Evolutionary conservation across 139 green algal species (phyloP), one percentile per base, ranked within the genome.

Genomic region (Choricystis sp.): DNA sequence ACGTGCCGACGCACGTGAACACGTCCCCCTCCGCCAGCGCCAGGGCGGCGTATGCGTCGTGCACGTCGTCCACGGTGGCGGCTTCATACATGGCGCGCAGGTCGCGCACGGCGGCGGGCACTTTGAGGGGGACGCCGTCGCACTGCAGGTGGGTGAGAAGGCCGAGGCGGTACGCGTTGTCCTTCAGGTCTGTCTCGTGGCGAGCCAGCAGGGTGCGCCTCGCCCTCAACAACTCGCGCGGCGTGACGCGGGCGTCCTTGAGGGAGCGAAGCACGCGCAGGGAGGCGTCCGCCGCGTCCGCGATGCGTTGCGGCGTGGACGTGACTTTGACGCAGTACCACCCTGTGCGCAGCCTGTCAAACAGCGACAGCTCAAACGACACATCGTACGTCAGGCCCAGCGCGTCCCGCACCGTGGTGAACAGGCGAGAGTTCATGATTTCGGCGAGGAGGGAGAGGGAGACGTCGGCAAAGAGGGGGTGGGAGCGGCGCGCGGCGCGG

Each of bases 321-420:
- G 93, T 99, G 23, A 98, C 89, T 30, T 86, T 83, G 31, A 96
- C 80, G 25, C 79, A 74, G 77, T 87, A 97, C 89, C 87, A 95
- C 59, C 79, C 83, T 26, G 67, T 60, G 1, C 61, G 57, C 62
- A 94, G 68, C 19, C 81, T 77, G 66, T 94, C 83, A 65, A 88
- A 86, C 28, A 88, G 63, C 14, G 63, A 69, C 24, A 96, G 69
- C 79, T 97, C 89, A 64, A 99, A 98, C 16, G 82, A 91, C 20
- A 98, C 93, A 65, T 99, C 93, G 65, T 99, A 99, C 1, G 93
- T 99, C 55, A 99, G 81, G 19, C 90, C 90, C 62, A 98, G 78
- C 1, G 86, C 81, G 78, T 99, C 93, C 3, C 93, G 77, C 29
- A 94, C 87, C 5, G 89, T 97, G 23, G 89, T 96, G 75, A 97